phyloP scores from a whole-genome alignment of 495 filamentous ascomycete species.

The Neurospora sp. region DNA sequence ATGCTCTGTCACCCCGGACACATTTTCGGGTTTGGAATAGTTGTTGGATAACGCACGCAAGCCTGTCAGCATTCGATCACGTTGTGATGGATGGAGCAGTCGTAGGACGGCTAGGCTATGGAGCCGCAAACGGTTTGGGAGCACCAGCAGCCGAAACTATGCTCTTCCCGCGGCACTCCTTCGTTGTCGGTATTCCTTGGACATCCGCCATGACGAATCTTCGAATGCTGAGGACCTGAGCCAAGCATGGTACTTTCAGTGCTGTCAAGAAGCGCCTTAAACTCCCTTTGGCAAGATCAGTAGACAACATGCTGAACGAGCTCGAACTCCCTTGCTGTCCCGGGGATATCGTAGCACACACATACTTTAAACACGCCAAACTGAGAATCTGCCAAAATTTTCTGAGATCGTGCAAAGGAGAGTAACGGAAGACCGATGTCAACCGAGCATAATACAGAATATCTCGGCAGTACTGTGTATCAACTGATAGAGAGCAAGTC shows the following conservation, averaged over 20 bases:
- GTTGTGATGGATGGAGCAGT: not conserved
- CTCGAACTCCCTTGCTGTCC: not conserved
- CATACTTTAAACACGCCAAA: not conserved
- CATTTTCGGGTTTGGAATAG: not conserved
- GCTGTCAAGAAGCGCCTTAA: not conserved
- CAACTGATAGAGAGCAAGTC: not conserved
- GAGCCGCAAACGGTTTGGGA: not conserved
- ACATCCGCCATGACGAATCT: not conserved
- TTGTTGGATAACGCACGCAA: not conserved
- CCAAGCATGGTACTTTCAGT: not conserved
- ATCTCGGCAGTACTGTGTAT: not conserved
- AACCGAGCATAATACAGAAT: not conserved
- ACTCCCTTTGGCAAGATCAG: not conserved
- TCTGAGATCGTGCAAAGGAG: not conserved
- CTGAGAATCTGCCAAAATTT: not conserved
- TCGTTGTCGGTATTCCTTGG: not conserved
- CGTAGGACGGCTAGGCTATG: not conserved
- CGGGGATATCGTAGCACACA: not conserved
- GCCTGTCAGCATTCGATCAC: not conserved
- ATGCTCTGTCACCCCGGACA: not conserved
- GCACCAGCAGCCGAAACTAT: not conserved
- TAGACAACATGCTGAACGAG: not conserved
- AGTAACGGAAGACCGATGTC: not conserved
- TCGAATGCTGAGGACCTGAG: not conserved
- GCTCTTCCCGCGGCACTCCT: not conserved